Evolutionary conservation across 2,329 filamentous ascomycete genomes (phyloP).

Genomic region (Xylaria sp.): DNA sequence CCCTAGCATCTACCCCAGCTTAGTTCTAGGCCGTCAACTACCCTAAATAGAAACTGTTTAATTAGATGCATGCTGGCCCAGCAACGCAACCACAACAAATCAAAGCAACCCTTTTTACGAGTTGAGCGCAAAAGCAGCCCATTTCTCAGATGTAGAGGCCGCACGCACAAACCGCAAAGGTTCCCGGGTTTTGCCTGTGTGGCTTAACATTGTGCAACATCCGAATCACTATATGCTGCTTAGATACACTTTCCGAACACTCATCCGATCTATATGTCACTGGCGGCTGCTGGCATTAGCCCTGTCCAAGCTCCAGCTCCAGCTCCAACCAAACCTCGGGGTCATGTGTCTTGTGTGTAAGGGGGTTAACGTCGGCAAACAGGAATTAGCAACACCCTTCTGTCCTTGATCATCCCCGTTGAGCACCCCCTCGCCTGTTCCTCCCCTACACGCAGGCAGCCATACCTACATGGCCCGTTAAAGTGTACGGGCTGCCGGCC

Average conservation of each 20-base stretch:
- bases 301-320: neutral
- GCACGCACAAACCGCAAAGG: neutral
- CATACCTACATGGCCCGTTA: neutral
- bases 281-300: conserved; percentile 17
- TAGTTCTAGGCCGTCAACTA: neutral
- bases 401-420: neutral
- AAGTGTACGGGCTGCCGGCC: neutral
- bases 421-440: neutral
- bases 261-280: conserved; percentile 15
- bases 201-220: neutral
- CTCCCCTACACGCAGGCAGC: neutral
- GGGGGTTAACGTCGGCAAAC: neutral
- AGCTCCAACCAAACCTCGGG: no score
- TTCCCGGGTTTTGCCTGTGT: neutral
- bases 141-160: neutral
- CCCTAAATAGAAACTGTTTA: neutral
- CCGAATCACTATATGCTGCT: neutral
- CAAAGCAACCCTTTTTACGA: neutral
- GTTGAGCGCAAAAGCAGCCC: conserved; percentile 1
- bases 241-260: conserved; percentile 6
- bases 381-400: conserved; percentile 1
- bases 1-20: neutral
- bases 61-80: conserved; percentile 32
- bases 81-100: conserved; percentile 38
- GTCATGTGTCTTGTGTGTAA: conserved; percentile 18